These are phyloP conservation scores for Solanum pinnatisectum DNA, from an alignment of 257 asterid genomes.

Conservation along the genomic window DNA sequence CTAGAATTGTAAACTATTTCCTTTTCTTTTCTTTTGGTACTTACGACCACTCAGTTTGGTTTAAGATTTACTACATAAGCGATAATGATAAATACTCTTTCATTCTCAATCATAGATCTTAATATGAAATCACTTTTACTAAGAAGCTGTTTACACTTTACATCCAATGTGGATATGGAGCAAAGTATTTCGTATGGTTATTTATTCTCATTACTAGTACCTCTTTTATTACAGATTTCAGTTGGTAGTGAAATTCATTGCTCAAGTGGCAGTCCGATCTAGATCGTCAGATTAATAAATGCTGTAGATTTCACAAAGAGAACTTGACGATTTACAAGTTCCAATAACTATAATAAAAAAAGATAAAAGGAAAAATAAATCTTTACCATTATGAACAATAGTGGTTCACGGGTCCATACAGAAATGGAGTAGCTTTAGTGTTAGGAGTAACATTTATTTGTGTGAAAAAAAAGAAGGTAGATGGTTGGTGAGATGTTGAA, in stretches of 20 bases:
- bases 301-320: background rate
- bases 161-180: background rate
- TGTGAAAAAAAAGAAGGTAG: background rate
- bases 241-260: background rate
- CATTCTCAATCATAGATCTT: too few relatives aligned
- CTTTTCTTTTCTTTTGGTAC: background rate
- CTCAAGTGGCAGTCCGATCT: background rate
- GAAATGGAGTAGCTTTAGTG: background rate
- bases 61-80: too few relatives aligned
- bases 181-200: background rate
- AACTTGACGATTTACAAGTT: background rate
- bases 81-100: background rate
- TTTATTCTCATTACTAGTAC: background rate
- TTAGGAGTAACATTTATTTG: background rate
- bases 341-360: background rate
- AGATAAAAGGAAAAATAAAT: background rate
- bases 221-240: background rate
- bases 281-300: background rate
- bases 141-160: too few relatives aligned
- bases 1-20: background rate
- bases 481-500: constrained; percentile 1
- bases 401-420: constrained; percentile 30
- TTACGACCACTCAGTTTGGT: background rate
- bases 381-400: constrained; percentile 10
- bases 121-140: background rate